Percentiles rank a stretch among this genome's conserved stretches.
These are phyloP conservation scores for Coriolopsis trogii DNA, from an alignment of 1,284 basidiomycete species.

Conservation along the genomic window DNA sequence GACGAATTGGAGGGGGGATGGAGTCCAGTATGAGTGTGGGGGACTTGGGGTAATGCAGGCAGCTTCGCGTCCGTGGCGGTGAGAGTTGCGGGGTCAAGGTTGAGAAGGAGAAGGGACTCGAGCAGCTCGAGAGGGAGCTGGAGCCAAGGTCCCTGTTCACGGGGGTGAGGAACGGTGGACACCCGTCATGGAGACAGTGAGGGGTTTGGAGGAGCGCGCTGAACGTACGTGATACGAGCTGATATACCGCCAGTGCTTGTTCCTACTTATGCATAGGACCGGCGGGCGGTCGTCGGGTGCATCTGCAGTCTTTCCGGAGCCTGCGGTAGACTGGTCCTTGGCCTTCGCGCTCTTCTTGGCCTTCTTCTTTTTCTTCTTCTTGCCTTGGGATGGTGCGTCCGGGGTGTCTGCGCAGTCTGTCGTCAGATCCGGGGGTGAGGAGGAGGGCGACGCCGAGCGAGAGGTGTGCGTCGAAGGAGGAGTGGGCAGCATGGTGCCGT, in stretches of 20 bases:
- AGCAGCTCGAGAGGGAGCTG: slow-evolving; percentile 83
- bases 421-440: neutral
- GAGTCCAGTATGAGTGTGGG: slow-evolving; percentile 33
- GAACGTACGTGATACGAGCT: slow-evolving; percentile 81
- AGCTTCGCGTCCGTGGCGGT: slow-evolving; percentile 48
- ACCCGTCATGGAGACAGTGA: neutral
- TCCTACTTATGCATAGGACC: slow-evolving; percentile 79
- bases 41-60: slow-evolving; percentile 29
- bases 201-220: neutral
- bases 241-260: slow-evolving; percentile 88
- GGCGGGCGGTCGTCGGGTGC: slow-evolving; percentile 43
- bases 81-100: slow-evolving; percentile 70
- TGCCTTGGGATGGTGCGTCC: slow-evolving; percentile 32
- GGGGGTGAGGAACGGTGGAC: neutral
- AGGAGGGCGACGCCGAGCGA: slow-evolving; percentile 26
- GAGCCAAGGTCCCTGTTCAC: slow-evolving; percentile 76
- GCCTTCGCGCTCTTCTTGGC: slow-evolving; percentile 55
- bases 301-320: slow-evolving; percentile 22
- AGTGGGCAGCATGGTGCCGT: slow-evolving; percentile 22
- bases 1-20: slow-evolving; percentile 34
- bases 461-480: slow-evolving; percentile 31
- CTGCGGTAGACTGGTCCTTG: slow-evolving; percentile 37
- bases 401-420: slow-evolving; percentile 8
- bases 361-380: slow-evolving; percentile 80
- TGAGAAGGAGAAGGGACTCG: slow-evolving; percentile 75